These are phyloP conservation scores for Calonectria pseudoreteaudii DNA, from an alignment of 2,329 filamentous ascomycete genomes.

Conservation along the genomic window DNA sequence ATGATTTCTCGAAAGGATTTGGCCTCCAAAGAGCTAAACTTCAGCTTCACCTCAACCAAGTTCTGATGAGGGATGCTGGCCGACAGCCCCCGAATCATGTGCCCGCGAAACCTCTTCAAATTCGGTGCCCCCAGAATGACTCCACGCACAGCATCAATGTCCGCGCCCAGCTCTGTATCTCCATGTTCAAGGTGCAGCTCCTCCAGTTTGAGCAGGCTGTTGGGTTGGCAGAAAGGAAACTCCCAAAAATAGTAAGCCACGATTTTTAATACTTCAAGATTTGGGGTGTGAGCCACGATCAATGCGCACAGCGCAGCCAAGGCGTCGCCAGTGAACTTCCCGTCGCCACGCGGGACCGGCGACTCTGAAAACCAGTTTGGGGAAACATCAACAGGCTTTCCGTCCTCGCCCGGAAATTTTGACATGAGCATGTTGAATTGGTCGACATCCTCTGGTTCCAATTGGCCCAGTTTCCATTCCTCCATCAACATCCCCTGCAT, in stretches of 20 bases:
- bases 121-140: conserved; percentile 8
- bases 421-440: conserved; percentile 1
- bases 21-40: not conserved
- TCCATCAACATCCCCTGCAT: not conserved
- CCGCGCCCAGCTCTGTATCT: not conserved
- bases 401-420: not conserved
- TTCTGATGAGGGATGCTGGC: not conserved
- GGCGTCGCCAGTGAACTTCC: not conserved
- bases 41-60: not conserved
- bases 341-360: not conserved
- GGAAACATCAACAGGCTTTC: not conserved
- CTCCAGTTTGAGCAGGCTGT: not conserved
- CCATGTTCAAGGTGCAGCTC: not conserved
- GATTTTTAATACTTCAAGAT: not conserved
- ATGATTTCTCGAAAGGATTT: not conserved
- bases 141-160: not conserved
- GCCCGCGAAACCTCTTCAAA: not conserved
- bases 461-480: not conserved
- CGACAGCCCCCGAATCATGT: not conserved
- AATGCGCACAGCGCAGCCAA: conserved; percentile 1
- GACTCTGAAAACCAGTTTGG: not conserved
- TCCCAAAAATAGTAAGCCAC: not conserved
- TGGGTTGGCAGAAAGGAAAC: conserved; percentile 5
- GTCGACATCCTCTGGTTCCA: not conserved
- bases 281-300: not conserved